Conservation (phyloP, 306 rosid species). For the Cicer yamashitae region DNA sequence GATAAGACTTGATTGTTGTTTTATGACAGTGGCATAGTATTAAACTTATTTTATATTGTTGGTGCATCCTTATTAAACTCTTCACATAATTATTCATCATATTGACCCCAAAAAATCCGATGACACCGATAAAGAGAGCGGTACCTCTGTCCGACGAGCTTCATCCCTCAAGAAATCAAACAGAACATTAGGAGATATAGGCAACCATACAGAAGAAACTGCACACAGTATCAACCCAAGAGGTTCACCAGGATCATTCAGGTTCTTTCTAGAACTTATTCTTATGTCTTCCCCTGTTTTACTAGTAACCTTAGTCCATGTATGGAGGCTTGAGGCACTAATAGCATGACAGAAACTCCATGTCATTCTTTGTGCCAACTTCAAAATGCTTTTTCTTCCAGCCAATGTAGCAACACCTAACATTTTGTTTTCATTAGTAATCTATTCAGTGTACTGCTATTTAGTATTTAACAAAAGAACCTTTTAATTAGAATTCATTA, state of each 20-base stretch:
- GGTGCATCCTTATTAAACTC: background rate
- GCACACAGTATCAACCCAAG: constrained; percentile 87
- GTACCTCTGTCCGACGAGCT: constrained; percentile 71
- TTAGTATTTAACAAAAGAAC: background rate
- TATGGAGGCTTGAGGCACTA: constrained; percentile 86
- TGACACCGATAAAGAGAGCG: constrained; percentile 18
- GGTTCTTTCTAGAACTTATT: constrained; percentile 84
- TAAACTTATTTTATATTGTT: background rate
- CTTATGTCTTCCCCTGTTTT: constrained; percentile 93
- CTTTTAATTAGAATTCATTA: background rate
- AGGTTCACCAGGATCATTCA: constrained; percentile 95
- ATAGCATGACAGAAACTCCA: constrained; percentile 77
- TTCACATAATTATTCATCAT: background rate
- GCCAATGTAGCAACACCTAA: constrained; percentile 90
- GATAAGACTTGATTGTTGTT: too few relatives aligned
- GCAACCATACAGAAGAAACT: constrained; percentile 94
- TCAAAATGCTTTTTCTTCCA: constrained; percentile 92
- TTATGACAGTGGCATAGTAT: background rate
- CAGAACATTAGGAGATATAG: constrained; percentile 63
- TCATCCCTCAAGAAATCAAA: constrained; percentile 90
- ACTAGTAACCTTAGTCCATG: constrained; percentile 78
- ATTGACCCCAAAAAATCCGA: background rate
- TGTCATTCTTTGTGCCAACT: constrained; percentile 94
- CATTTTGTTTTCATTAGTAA: constrained; percentile 14
- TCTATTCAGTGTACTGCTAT: background rate